Percentiles rank a stretch among this genome's conserved stretches.
Evolutionary conservation across 352 stramenopile species (phyloP).

Genomic region (Phytopythium boreale): DNA sequence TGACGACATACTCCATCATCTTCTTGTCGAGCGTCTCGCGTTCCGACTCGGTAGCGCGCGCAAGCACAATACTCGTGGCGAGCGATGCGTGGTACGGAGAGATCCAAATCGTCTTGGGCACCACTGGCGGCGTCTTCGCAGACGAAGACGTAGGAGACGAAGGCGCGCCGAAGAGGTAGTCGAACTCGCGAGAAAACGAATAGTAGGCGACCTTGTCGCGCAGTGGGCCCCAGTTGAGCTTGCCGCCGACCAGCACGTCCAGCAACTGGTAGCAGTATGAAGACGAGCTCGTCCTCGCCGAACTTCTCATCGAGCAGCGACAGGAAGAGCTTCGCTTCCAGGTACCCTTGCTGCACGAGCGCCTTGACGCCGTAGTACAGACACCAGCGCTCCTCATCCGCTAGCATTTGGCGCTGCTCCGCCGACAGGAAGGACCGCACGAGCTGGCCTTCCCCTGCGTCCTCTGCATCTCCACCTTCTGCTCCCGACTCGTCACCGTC

Average conservation of each 20-base stretch:
- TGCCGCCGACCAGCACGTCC: conserved; percentile 57
- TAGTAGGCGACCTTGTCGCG: conserved; percentile 56
- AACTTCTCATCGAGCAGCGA: conserved; percentile 92
- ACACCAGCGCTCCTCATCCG: conserved; percentile 90
- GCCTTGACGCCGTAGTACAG: conserved; percentile 92
- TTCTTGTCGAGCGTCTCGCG: conserved; percentile 57
- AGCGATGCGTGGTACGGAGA: conserved; percentile 71
- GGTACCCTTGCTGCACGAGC: conserved; percentile 76
- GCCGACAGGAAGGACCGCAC: conserved; percentile 5
- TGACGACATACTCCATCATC: conserved; percentile 60
- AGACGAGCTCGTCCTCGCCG: conserved; percentile 90
- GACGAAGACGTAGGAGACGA: background rate
- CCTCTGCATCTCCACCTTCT: conserved; percentile 1
- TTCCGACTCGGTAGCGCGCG: conserved; percentile 65
- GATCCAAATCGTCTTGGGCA: conserved; percentile 82
- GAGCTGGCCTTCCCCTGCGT: conserved; percentile 14
- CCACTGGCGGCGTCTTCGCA: conserved; percentile 3
- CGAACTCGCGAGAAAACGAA: conserved; percentile 48
- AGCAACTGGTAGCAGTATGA: conserved; percentile 89
- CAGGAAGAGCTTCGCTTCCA: conserved; percentile 91
- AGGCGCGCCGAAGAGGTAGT: conserved; percentile 15
- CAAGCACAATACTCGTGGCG: conserved; percentile 67
- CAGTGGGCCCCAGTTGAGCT: conserved; percentile 62
- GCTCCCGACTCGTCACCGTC: conserved; percentile 12
- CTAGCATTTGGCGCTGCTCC: conserved; percentile 48